These are phyloP conservation scores for Salisapilia sapeloensis DNA, from an alignment of 352 stramenopile species.

Conservation along the genomic window DNA sequence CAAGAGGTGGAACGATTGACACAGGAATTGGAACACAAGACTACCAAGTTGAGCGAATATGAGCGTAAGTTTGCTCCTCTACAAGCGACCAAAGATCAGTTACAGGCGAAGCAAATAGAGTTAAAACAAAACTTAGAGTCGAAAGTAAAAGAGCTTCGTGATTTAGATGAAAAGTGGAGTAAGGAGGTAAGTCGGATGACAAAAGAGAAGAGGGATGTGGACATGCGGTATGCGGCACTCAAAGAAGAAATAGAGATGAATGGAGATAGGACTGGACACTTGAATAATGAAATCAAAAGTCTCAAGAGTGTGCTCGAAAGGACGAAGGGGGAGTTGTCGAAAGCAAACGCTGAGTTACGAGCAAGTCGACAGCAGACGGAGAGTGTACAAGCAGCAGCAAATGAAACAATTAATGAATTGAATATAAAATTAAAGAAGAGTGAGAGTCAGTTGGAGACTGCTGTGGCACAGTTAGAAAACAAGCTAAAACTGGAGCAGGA, in stretches of 20 bases:
- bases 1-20: constrained; percentile 31
- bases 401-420: constrained; percentile 45
- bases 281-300: constrained; percentile 18
- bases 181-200: constrained; percentile 19
- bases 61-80: constrained; percentile 44
- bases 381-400: constrained; percentile 24
- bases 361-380: constrained; percentile 31
- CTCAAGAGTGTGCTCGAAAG: constrained; percentile 34
- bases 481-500: constrained; percentile 46
- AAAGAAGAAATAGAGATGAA: constrained; percentile 32
- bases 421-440: constrained; percentile 19
- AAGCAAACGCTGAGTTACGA: constrained; percentile 20
- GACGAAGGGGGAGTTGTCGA: constrained; percentile 28
- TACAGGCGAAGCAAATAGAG: constrained; percentile 31
- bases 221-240: constrained; percentile 18
- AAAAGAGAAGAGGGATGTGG: constrained; percentile 44
- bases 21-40: constrained; percentile 31
- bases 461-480: constrained; percentile 14
- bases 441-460: constrained; percentile 35
- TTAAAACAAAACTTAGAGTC: constrained; percentile 34
- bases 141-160: constrained; percentile 24
- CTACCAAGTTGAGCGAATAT: constrained; percentile 22
- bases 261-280: neutral
- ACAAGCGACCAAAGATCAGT: constrained; percentile 21
- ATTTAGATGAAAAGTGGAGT: constrained; percentile 25